Evolutionary conservation across 371 early-diverging fungal species (phyloP).

Genomic region (Phascolomyces articulosus): DNA sequence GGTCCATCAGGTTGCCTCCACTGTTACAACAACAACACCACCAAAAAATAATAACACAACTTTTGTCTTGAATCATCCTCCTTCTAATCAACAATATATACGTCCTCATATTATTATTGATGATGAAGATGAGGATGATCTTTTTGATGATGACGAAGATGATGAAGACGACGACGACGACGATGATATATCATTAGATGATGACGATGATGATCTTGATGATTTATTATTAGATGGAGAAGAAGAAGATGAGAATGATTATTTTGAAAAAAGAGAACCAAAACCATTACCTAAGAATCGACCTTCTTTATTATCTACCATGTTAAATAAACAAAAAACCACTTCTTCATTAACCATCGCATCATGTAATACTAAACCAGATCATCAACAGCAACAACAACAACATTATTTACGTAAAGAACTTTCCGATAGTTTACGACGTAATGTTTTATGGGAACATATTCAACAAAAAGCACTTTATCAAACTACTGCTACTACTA

Average conservation of each 20-base stretch:
- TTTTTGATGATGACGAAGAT: constrained; percentile 16
- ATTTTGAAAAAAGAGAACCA: constrained; percentile 23
- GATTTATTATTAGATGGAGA: neutral
- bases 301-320: constrained; percentile 23
- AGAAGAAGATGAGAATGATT: constrained; percentile 8
- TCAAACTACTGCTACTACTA: neutral
- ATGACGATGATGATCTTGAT: constrained; percentile 15
- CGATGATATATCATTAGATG: constrained; percentile 15
- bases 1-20: neutral
- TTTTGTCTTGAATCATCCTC: neutral
- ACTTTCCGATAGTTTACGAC: constrained; percentile 25
- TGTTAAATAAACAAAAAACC: constrained; percentile 12
- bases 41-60: neutral
- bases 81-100: neutral
- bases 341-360: neutral
- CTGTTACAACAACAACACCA: neutral
- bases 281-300: constrained; percentile 14
- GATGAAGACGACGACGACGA: constrained; percentile 17
- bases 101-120: constrained; percentile 4
- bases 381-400: constrained; percentile 11
- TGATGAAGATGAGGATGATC: constrained; percentile 22
- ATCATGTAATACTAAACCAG: constrained; percentile 8
- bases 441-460: constrained; percentile 32
- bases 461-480: constrained; percentile 31
- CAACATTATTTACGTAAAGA: constrained; percentile 23